phyloP scores from a whole-genome alignment of 2,329 filamentous ascomycete species.

The Venturiaceae sp. region DNA sequence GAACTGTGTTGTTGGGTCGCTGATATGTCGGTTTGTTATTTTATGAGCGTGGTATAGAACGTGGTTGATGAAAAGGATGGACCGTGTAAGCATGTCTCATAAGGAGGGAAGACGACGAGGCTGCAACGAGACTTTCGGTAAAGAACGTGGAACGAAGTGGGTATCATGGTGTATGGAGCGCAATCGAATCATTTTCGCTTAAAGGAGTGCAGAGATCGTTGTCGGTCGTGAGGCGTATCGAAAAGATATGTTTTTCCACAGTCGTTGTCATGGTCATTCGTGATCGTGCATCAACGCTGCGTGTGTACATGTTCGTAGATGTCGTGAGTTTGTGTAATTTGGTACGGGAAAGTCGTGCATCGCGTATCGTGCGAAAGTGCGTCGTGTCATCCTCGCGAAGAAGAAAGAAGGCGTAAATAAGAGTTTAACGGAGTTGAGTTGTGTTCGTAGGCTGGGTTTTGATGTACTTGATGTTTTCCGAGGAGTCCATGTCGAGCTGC shows the following conservation, averaged over 20 bases:
- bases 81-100: too few species aligned
- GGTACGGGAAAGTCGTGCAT: background rate
- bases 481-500: background rate
- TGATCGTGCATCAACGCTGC: background rate
- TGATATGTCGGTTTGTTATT: too few species aligned
- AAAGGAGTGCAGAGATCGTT: background rate
- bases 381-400: background rate
- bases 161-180: background rate
- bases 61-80: too few species aligned
- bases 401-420: background rate
- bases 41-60: too few species aligned
- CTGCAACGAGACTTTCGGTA: too few species aligned
- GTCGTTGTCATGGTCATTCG: background rate
- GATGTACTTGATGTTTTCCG: background rate
- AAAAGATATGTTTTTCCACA: too few species aligned
- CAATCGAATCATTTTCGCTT: background rate
- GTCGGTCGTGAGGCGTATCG: background rate
- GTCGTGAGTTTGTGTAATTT: too few species aligned
- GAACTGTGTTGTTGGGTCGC: too few species aligned
- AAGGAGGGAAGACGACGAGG: background rate
- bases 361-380: background rate
- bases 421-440: background rate
- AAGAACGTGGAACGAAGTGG: background rate
- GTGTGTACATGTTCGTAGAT: too few species aligned
- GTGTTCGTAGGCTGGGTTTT: background rate